Evolutionary conservation across 192 early-diverging fungal genomes (phyloP).

Genomic region (Coemansia sp.): DNA sequence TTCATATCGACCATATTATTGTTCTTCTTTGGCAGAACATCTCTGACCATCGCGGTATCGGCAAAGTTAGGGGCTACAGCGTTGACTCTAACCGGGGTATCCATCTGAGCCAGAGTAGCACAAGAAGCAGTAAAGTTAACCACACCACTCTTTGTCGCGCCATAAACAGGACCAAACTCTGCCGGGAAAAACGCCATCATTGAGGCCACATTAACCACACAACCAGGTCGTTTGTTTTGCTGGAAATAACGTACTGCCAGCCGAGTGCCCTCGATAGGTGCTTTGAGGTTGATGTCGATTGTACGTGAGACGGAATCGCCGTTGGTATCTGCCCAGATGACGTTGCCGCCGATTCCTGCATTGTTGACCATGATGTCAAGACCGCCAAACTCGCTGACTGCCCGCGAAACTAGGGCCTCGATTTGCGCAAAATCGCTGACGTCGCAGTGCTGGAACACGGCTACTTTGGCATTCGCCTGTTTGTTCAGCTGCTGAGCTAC

Average conservation of each 20-base stretch:
- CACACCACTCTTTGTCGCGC: conserved; percentile 74
- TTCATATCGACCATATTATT: conserved; percentile 23
- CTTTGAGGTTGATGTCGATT: conserved; percentile 73
- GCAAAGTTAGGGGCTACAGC: conserved; percentile 63
- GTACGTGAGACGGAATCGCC: conserved; percentile 55
- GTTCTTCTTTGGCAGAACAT: conserved; percentile 12
- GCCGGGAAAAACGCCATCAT: conserved; percentile 65
- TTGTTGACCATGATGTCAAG: conserved; percentile 67
- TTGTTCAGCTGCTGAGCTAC: conserved; percentile 45
- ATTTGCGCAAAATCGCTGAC: conserved; percentile 47
- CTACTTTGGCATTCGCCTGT: conserved; percentile 9
- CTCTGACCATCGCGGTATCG: conserved; percentile 55
- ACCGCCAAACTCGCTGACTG: conserved; percentile 57
- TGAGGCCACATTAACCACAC: conserved; percentile 76
- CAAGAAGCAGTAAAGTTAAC: conserved; percentile 60
- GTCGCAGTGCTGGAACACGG: conserved; percentile 57
- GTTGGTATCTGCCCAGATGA: conserved; percentile 49
- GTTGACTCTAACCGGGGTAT: conserved; percentile 60
- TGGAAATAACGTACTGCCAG: conserved; percentile 64
- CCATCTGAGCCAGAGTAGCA: conserved; percentile 43
- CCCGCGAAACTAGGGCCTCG: conserved; percentile 35
- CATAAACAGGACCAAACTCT: conserved; percentile 68
- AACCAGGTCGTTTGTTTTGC: conserved; percentile 55
- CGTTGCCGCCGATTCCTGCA: conserved; percentile 57
- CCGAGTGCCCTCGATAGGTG: conserved; percentile 74